Percentiles rank a stretch among this genome's conserved stretches.
Conservation (phyloP, 768 basidiomycete genomes). For the Collybia sp. region DNA sequence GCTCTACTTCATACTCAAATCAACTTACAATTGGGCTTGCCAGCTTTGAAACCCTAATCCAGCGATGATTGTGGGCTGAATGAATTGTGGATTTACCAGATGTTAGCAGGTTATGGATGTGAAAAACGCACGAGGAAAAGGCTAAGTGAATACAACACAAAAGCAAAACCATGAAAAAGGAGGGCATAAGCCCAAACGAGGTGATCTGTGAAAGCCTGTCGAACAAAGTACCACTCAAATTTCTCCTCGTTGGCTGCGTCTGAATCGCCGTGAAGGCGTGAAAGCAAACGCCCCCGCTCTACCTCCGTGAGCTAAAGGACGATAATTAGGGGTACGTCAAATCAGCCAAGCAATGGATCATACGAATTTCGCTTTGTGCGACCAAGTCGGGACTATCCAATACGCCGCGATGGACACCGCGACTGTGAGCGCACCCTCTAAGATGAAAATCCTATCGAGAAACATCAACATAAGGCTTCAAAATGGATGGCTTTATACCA, state of each 20-base stretch:
- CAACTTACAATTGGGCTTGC: slow-evolving; percentile 52
- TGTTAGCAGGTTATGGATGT: neutral
- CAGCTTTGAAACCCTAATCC: slow-evolving; percentile 52
- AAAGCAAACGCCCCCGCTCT: slow-evolving; percentile 45
- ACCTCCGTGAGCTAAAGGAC: slow-evolving; percentile 39
- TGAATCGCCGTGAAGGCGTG: slow-evolving; percentile 45
- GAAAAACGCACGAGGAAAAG: slow-evolving; percentile 43
- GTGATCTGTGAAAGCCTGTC: slow-evolving; percentile 52
- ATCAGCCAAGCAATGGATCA: slow-evolving; percentile 8
- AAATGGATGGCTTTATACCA: slow-evolving; percentile 31
- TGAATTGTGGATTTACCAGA: neutral
- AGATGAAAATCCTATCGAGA: slow-evolving; percentile 47
- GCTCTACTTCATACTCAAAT: neutral
- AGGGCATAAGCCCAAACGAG: slow-evolving; percentile 58
- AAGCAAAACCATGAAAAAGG: slow-evolving; percentile 59
- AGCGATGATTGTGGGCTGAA: slow-evolving; percentile 55
- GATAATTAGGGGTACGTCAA: neutral
- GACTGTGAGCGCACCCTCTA: slow-evolving; percentile 51
- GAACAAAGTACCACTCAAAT: slow-evolving; percentile 55
- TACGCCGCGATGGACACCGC: slow-evolving; percentile 42
- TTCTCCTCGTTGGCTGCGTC: slow-evolving; percentile 49
- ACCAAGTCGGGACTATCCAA: slow-evolving; percentile 56
- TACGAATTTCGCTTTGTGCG: slow-evolving; percentile 53
- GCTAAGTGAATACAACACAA: slow-evolving; percentile 53
- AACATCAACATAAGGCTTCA: neutral